Evolutionary conservation across 805 yeast genomes (phyloP).

Genomic region (Starmerella sp.): DNA sequence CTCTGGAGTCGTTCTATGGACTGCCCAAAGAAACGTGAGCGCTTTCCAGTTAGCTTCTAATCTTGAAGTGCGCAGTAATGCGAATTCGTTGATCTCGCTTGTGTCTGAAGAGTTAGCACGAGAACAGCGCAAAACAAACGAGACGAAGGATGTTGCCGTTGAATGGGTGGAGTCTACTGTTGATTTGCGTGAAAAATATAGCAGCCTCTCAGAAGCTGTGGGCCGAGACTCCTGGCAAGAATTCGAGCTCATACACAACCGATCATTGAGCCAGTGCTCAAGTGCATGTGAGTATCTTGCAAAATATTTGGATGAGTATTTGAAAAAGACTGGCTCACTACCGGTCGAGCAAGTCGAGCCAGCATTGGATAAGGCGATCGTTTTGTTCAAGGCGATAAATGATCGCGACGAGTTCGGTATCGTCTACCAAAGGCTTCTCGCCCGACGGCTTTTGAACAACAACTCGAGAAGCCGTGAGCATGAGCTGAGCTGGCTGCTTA

Average conservation of each 20-base stretch:
- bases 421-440: constrained; percentile 75
- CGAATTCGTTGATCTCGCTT: constrained; percentile 6
- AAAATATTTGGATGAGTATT: constrained; percentile 61
- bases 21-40: constrained; percentile 1
- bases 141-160: background rate
- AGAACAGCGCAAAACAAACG: background rate
- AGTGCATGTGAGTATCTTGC: constrained; percentile 16
- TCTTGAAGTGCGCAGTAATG: constrained; percentile 11
- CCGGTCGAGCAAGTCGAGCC: constrained; percentile 47
- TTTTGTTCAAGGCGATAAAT: constrained; percentile 70
- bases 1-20: constrained; percentile 19
- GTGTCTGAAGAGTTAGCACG: background rate
- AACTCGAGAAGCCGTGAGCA: constrained; percentile 70
- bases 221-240: background rate
- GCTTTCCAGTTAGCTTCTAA: constrained; percentile 16
- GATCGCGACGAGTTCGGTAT: constrained; percentile 92
- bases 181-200: constrained; percentile 3
- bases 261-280: background rate
- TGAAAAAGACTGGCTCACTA: constrained; percentile 60
- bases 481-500: constrained; percentile 42
- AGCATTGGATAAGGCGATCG: constrained; percentile 70
- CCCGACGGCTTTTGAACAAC: constrained; percentile 78
- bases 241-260: background rate
- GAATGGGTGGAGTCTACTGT: background rate
- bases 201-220: constrained; percentile 1